Conservation (phyloP, 139 green algal genomes). For the Closterium sp. region DNA sequence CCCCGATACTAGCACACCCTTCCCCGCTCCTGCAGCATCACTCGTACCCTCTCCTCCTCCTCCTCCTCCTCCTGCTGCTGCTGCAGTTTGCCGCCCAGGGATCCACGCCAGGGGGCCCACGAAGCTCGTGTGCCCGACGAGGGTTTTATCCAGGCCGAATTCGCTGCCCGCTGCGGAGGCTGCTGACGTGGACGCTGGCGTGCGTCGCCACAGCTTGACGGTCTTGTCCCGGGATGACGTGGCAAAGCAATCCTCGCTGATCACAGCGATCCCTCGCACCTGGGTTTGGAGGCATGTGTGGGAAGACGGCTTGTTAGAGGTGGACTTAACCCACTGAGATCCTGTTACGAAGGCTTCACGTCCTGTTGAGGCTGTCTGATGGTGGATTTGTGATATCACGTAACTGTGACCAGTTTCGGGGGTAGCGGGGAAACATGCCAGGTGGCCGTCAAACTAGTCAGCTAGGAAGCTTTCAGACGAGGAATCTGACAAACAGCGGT, state of each 20-base stretch:
- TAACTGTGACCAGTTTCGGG: too few relatives aligned
- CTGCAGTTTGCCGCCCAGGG: constrained; percentile 22
- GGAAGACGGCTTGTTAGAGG: background rate
- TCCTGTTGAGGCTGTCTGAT: background rate
- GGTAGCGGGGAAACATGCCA: too few relatives aligned
- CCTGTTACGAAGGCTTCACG: background rate
- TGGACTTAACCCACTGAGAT: background rate
- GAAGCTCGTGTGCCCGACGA: constrained; percentile 78
- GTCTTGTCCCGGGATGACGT: constrained; percentile 79
- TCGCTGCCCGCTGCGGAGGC: background rate
- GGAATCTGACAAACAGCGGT: background rate
- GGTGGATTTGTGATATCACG: background rate
- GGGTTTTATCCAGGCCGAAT: constrained; percentile 37
- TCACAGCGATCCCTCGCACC: constrained; percentile 45
- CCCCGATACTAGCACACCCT: constrained; percentile 70
- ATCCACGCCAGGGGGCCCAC: constrained; percentile 71
- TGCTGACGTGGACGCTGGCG: background rate
- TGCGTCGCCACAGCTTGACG: constrained; percentile 38
- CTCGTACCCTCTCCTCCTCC: constrained; percentile 74
- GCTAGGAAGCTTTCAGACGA: background rate
- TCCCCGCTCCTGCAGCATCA: constrained; percentile 51
- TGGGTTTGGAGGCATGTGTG: constrained; percentile 3
- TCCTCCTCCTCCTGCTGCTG: constrained; percentile 63
- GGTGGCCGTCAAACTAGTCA: background rate
- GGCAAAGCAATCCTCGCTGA: constrained; percentile 22